Evolutionary conservation across 176 grass and related monocot genomes (phyloP).

Genomic region (Oryza nivara): DNA sequence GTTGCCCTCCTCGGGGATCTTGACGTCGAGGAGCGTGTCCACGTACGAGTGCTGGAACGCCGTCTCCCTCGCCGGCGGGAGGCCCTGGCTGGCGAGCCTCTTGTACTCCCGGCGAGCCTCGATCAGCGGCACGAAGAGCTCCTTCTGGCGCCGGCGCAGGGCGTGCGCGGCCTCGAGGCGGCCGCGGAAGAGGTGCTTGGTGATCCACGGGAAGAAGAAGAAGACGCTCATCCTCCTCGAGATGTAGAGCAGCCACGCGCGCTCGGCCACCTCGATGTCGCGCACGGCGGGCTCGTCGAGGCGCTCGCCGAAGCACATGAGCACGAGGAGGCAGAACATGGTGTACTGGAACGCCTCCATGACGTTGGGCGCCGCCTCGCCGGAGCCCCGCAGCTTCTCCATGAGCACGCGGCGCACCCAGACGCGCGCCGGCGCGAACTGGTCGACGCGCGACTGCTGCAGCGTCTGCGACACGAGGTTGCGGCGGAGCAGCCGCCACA

Average conservation of each 20-base stretch:
- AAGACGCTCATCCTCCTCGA: slow-evolving; percentile 39
- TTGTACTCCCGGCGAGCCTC: slow-evolving; percentile 25
- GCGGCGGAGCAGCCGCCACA: slow-evolving; percentile 49
- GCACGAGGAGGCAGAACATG: slow-evolving; percentile 55
- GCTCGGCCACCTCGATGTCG: slow-evolving; percentile 28
- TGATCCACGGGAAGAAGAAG: slow-evolving; percentile 39
- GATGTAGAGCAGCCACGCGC: slow-evolving; percentile 36
- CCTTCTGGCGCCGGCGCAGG: slow-evolving; percentile 21
- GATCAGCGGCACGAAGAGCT: slow-evolving; percentile 49
- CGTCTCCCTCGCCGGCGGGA: not conserved
- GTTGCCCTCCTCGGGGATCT: slow-evolving; percentile 36
- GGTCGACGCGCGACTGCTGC: not conserved
- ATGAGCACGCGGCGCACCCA: not conserved
- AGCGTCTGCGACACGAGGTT: slow-evolving; percentile 5
- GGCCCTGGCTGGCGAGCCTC: not conserved
- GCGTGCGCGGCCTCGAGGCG: slow-evolving; percentile 11
- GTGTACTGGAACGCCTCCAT: slow-evolving; percentile 40
- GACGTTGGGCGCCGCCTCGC: not conserved
- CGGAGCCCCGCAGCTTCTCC: not conserved
- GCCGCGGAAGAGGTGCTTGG: slow-evolving; percentile 42
- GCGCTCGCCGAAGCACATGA: slow-evolving; percentile 62
- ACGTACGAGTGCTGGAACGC: slow-evolving; percentile 54
- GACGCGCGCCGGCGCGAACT: not conserved
- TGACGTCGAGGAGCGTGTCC: slow-evolving; percentile 55
- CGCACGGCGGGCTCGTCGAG: slow-evolving; percentile 37